Evolutionary conservation across 179 eudicot genomes (phyloP).

Genomic region (Monotropa hypopitys): DNA sequence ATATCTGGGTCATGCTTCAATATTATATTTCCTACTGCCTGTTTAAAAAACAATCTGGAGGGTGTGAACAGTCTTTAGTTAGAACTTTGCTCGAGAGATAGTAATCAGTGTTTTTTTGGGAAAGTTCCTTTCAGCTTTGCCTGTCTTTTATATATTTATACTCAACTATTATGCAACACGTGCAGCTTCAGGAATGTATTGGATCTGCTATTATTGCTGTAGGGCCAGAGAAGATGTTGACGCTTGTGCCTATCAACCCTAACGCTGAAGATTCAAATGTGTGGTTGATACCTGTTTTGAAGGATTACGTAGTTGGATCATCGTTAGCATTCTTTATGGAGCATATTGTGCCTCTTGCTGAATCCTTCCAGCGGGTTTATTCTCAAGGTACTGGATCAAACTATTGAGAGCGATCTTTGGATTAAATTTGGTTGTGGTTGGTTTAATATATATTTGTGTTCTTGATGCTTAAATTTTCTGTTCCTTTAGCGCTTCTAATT

Average conservation of each 20-base stretch:
- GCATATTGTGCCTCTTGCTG: conserved; percentile 62
- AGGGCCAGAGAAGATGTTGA: conserved; percentile 73
- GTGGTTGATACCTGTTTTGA: conserved; percentile 72
- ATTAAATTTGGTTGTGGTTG: neutral
- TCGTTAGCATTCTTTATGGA: conserved; percentile 67
- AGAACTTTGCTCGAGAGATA: neutral
- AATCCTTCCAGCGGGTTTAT: conserved; percentile 42
- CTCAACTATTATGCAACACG: neutral
- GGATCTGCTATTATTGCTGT: conserved; percentile 74
- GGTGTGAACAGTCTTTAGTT: neutral
- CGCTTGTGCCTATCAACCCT: conserved; percentile 49
- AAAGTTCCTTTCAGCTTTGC: neutral
- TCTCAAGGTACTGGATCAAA: conserved; percentile 41
- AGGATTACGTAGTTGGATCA: conserved; percentile 52
- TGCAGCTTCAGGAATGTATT: conserved; percentile 71
- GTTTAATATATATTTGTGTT: neutral
- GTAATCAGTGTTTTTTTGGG: neutral
- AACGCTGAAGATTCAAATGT: conserved; percentile 47
- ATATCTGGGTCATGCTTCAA: neutral
- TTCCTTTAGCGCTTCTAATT: neutral
- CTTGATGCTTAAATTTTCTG: neutral
- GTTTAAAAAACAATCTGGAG: neutral
- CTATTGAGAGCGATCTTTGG: neutral
- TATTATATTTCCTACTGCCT: neutral
- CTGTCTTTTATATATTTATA: neutral